Evolutionary conservation across 2,329 filamentous ascomycete species (phyloP).

Genomic region (Epichloe coenophiala): DNA sequence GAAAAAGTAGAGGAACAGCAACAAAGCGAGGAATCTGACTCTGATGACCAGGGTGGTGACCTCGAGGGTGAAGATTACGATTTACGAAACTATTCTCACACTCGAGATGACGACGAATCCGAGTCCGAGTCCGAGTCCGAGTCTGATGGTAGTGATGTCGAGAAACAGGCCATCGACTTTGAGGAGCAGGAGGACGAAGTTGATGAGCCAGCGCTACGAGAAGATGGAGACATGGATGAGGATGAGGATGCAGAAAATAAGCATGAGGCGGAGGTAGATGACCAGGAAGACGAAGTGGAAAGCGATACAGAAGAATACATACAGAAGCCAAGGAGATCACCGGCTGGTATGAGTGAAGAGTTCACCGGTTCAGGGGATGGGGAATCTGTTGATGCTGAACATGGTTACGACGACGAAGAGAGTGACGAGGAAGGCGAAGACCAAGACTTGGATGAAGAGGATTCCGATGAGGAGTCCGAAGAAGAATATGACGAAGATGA

Average conservation of each 20-base stretch:
- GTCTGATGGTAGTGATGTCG: constrained; percentile 7
- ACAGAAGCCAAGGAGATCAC: neutral
- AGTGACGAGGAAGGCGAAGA: constrained; percentile 7
- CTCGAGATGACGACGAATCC: constrained; percentile 17
- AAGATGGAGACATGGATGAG: constrained; percentile 8
- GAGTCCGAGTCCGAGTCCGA: constrained; percentile 1
- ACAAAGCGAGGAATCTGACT: constrained; percentile 6
- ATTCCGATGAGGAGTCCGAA: constrained; percentile 4
- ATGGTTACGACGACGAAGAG: constrained; percentile 10
- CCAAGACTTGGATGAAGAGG: constrained; percentile 7
- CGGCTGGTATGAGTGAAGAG: neutral
- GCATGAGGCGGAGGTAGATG: constrained; percentile 1
- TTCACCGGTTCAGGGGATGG: constrained; percentile 8
- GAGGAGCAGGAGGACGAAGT: constrained; percentile 16
- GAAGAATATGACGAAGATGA: constrained; percentile 2
- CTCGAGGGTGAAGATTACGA: constrained; percentile 21
- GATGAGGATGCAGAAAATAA: neutral
- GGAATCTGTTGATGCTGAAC: constrained; percentile 13
- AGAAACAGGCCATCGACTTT: constrained; percentile 15
- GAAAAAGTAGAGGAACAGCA: neutral
- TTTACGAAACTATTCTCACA: constrained; percentile 18
- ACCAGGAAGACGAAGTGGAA: constrained; percentile 1
- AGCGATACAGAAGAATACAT: neutral
- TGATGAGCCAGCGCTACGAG: constrained; percentile 2
- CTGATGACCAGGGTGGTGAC: constrained; percentile 14